Evolutionary conservation across 108 stramenopile genomes (phyloP).

Genomic region (Nannochloropsis granulata): DNA sequence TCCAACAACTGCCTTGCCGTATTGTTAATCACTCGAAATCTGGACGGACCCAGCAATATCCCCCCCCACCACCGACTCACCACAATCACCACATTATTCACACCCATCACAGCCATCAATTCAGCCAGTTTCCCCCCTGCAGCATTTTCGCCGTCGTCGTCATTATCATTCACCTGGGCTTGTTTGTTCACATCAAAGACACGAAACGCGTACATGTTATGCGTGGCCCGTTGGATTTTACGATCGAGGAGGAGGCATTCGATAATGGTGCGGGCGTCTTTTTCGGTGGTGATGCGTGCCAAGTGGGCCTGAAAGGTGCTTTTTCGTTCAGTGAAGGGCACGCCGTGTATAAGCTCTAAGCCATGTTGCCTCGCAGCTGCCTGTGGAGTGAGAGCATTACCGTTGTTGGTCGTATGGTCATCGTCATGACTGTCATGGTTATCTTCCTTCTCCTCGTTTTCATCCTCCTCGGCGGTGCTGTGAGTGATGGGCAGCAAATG

Average conservation of each 20-base stretch:
- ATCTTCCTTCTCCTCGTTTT: background rate
- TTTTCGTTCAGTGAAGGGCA: constrained; percentile 23
- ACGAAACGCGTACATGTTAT: constrained; percentile 25
- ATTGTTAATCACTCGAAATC: constrained; percentile 33
- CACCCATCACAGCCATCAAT: constrained; percentile 25
- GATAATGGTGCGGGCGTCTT: background rate
- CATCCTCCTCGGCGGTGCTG: background rate
- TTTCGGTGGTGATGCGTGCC: constrained; percentile 14
- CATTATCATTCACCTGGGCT: constrained; percentile 28
- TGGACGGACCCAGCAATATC: constrained; percentile 21
- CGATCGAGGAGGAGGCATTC: constrained; percentile 10
- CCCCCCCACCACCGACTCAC: constrained; percentile 30
- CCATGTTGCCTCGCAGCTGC: background rate
- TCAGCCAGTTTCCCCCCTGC: constrained; percentile 27
- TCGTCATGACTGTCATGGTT: background rate
- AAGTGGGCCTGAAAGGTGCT: constrained; percentile 28
- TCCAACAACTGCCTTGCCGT: constrained; percentile 21
- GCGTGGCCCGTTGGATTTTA: constrained; percentile 21
- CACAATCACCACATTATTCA: constrained; percentile 25
- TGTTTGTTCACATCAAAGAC: constrained; percentile 16
- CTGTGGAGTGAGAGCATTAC: background rate
- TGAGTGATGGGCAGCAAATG: background rate
- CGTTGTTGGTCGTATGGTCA: background rate
- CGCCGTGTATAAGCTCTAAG: constrained; percentile 17
- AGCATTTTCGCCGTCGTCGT: constrained; percentile 25